These are phyloP conservation scores for Evansstolkia leycettana DNA, from an alignment of 495 filamentous ascomycete genomes.

Conservation along the genomic window DNA sequence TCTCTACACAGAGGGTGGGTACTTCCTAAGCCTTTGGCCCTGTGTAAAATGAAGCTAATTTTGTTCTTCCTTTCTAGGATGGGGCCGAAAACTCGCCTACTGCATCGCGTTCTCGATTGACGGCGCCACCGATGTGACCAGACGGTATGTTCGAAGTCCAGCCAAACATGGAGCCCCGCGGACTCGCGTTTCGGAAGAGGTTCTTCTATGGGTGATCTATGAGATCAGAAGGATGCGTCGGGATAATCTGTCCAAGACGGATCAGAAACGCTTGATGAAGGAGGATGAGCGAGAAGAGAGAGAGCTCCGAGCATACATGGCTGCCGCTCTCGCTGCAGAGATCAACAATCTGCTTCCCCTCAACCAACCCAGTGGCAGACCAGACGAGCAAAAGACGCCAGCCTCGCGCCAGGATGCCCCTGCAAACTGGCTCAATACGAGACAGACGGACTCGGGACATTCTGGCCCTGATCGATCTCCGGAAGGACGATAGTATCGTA, in stretches of 20 bases:
- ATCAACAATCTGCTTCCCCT: slow-evolving; percentile 43
- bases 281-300: slow-evolving; percentile 80
- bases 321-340: slow-evolving; percentile 54
- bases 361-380: slow-evolving; percentile 12
- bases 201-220: slow-evolving; percentile 73
- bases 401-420: slow-evolving; percentile 46
- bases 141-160: slow-evolving; percentile 84
- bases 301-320: slow-evolving; percentile 67
- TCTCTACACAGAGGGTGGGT: slow-evolving; percentile 76
- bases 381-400: slow-evolving; percentile 29
- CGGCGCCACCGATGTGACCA: slow-evolving; percentile 88
- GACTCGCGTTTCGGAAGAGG: slow-evolving; percentile 69
- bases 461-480: slow-evolving; percentile 25
- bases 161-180: slow-evolving; percentile 59
- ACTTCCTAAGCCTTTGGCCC: too few species aligned
- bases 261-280: slow-evolving; percentile 69
- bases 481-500: slow-evolving; percentile 19
- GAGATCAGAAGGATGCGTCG: slow-evolving; percentile 80
- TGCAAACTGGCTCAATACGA: slow-evolving; percentile 49
- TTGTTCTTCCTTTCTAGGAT: too few species aligned
- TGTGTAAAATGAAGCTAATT: too few species aligned
- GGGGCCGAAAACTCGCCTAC: slow-evolving; percentile 91
- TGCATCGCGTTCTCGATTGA: slow-evolving; percentile 95
- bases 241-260: slow-evolving; percentile 63
- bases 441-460: slow-evolving; percentile 40